Conservation (phyloP, 371 early-diverging fungal species). For the Apophysomyces elegans region DNA sequence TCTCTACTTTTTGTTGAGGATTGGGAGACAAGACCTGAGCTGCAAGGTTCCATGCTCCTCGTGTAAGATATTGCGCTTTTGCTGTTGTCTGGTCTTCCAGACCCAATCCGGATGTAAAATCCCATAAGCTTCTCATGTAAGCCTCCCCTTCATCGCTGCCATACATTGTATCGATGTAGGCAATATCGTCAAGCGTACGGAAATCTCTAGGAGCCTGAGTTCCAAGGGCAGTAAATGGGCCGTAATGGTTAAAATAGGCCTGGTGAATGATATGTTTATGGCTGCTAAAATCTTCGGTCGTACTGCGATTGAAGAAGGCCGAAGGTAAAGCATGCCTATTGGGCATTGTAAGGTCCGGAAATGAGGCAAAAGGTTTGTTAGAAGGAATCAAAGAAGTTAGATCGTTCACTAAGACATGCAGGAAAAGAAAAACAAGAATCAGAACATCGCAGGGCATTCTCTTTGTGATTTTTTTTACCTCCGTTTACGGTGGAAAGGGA, state of each 20-base stretch:
- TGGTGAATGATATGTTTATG: conserved; percentile 45
- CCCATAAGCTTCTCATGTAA: conserved; percentile 63
- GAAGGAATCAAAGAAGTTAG: conserved; percentile 28
- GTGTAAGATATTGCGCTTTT: conserved; percentile 22
- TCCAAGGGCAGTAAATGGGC: conserved; percentile 56
- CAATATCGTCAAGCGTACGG: conserved; percentile 45
- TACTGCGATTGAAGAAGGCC: conserved; percentile 35
- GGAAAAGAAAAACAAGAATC: background rate
- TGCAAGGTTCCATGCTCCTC: conserved; percentile 37
- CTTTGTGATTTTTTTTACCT: conserved; percentile 21
- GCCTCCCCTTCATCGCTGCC: conserved; percentile 71
- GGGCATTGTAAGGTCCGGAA: conserved; percentile 39
- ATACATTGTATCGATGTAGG: conserved; percentile 58
- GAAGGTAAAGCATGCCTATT: conserved; percentile 52
- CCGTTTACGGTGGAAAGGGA: conserved; percentile 45
- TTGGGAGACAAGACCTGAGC: conserved; percentile 16
- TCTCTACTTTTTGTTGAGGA: conserved; percentile 5
- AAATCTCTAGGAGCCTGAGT: conserved; percentile 52
- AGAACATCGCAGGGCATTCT: conserved; percentile 2
- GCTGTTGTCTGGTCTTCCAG: conserved; percentile 21
- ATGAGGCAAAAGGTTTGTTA: conserved; percentile 36
- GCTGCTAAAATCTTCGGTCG: conserved; percentile 42
- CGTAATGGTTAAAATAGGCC: conserved; percentile 58
- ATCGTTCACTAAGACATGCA: conserved; percentile 23
- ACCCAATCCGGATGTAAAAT: conserved; percentile 56